A percentile compares a stretch with the other conserved stretches of the same genome.
Evolutionary conservation across 805 yeast genomes (phyloP).

Genomic region (Kodamaea jinghongensis): DNA sequence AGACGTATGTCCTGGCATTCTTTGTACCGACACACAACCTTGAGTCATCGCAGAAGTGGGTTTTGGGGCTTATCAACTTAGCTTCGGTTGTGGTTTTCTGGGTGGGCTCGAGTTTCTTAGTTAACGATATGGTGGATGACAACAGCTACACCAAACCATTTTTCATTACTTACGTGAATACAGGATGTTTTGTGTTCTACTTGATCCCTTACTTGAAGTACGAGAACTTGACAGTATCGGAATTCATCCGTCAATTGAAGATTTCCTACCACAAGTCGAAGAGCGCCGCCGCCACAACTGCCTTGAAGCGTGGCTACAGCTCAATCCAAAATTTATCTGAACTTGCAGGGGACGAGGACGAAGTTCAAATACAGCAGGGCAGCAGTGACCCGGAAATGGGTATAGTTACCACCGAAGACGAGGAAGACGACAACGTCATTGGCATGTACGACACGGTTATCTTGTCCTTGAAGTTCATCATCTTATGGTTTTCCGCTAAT

Average conservation of each 20-base stretch:
- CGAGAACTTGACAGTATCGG: conserved; percentile 21
- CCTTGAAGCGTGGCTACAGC: conserved; percentile 19
- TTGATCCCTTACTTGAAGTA: conserved; percentile 55
- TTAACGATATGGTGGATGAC: conserved; percentile 71
- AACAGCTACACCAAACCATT: conserved; percentile 82
- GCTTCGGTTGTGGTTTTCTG: conserved; percentile 78
- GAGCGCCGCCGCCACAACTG: conserved; percentile 22
- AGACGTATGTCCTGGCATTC: conserved; percentile 17
- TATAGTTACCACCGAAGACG: neutral
- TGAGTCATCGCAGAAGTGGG: conserved; percentile 53
- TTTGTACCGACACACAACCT: conserved; percentile 23
- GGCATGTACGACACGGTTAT: conserved; percentile 62
- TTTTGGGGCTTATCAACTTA: conserved; percentile 70
- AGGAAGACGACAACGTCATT: conserved; percentile 20
- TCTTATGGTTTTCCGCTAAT: conserved; percentile 89
- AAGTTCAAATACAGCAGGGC: conserved; percentile 1
- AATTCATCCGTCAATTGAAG: conserved; percentile 22
- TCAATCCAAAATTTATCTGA: conserved; percentile 19
- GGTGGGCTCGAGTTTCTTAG: conserved; percentile 87
- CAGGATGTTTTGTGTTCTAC: conserved; percentile 79
- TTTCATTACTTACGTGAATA: conserved; percentile 86
- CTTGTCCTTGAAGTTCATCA: conserved; percentile 76
- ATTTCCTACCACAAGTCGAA: conserved; percentile 20
- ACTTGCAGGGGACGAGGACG: conserved; percentile 2
- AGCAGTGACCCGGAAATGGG: conserved; percentile 7